These are phyloP conservation scores for Aspergillus thermomutatus DNA, from an alignment of 2,329 filamentous ascomycete species.

Conservation along the genomic window DNA sequence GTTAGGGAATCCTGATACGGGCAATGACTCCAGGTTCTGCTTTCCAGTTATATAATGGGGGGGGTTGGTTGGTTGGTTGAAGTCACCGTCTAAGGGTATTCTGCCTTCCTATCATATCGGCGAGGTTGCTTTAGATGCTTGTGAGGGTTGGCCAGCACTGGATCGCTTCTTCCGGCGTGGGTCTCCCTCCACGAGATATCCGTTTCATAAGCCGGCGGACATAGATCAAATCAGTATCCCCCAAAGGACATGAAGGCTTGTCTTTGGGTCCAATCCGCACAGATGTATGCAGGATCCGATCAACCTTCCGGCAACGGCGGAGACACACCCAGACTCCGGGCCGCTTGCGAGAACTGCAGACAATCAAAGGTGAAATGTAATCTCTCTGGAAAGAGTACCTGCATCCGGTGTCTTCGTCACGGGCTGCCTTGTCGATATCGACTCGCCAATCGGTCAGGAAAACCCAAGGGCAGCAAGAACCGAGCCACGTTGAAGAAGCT, in stretches of 20 bases:
- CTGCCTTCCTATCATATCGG: background rate
- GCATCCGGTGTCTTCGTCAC: constrained; percentile 37
- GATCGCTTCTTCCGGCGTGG: background rate
- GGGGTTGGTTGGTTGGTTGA: background rate
- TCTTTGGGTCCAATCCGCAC: background rate
- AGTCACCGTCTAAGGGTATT: background rate
- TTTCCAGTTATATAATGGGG: constrained; percentile 16
- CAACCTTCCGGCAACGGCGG: constrained; percentile 16
- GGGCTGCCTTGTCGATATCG: constrained; percentile 37
- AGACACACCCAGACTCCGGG: constrained; percentile 34
- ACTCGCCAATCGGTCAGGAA: constrained; percentile 38
- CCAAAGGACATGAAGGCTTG: background rate
- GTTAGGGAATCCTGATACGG: constrained; percentile 29
- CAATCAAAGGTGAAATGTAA: constrained; percentile 42
- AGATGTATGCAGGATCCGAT: constrained; percentile 28
- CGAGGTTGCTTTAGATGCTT: background rate
- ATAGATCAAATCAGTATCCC: constrained; percentile 8
- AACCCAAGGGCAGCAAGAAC: constrained; percentile 40
- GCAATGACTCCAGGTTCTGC: constrained; percentile 13
- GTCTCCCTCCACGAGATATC: background rate
- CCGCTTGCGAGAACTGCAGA: constrained; percentile 38
- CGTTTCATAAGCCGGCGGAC: constrained; percentile 1
- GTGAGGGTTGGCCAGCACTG: background rate
- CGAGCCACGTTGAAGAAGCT: constrained; percentile 35
- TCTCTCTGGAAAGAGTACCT: constrained; percentile 34